Conservation (phyloP, 2,329 filamentous ascomycete genomes). For the Fusarium sp. region DNA sequence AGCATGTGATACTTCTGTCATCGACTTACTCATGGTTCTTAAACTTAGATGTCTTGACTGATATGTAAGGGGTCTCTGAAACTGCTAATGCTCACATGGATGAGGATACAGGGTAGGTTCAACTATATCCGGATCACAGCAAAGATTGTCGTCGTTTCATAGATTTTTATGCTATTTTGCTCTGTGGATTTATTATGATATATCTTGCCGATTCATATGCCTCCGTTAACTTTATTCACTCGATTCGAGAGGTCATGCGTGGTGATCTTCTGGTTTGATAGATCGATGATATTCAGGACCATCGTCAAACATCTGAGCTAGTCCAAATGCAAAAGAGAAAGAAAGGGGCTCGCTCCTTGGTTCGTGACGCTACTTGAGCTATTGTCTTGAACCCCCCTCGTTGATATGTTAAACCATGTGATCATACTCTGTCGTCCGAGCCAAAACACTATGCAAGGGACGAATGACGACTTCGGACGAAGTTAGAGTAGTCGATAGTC, state of each 20-base stretch:
- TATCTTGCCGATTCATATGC: no score
- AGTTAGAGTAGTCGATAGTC: background rate
- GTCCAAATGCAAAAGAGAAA: background rate
- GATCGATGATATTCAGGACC: background rate
- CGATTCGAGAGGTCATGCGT: background rate
- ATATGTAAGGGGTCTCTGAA: background rate
- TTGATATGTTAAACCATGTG: background rate
- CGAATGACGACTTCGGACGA: background rate
- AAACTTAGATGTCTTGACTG: background rate
- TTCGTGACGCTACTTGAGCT: background rate
- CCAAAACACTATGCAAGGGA: conserved; percentile 23
- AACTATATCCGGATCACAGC: background rate
- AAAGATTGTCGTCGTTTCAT: background rate
- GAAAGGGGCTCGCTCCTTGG: background rate
- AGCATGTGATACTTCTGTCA: background rate
- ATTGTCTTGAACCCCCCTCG: background rate
- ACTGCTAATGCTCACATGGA: background rate
- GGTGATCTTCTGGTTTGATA: background rate
- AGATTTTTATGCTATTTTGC: background rate
- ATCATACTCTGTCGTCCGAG: background rate
- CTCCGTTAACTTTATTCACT: background rate
- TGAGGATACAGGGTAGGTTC: conserved; percentile 7
- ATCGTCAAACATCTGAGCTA: background rate
- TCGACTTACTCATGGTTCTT: background rate
- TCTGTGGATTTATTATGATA: no score